Evolutionary conservation across 23 red algal species (phyloP), one percentile per base, ranked within the genome.

Genomic region (Gracilariopsis chorda): DNA sequence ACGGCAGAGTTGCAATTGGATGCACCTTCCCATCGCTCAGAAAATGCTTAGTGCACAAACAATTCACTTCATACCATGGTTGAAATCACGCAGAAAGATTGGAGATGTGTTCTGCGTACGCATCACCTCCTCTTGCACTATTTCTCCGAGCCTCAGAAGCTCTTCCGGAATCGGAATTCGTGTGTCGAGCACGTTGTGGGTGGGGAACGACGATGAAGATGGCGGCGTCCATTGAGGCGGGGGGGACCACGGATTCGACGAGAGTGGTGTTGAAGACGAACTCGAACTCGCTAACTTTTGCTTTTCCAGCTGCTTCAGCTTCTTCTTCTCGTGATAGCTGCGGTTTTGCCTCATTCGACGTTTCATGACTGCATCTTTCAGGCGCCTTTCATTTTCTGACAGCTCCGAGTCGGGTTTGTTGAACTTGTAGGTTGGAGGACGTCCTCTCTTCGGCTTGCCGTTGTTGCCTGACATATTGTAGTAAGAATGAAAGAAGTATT

Each of bases 351-450:
- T 85, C 11, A 79, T 27, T 55, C 95, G 79, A 28, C 95, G 73
- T 55, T 97, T 97, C 48, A 88, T 77, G 45, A 97, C 88, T 52
- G 85, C 64, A 10, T 60, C 76, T 48, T 97, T 97, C 56, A 97
- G 83, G 48, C 87, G 84, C 23, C 90, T 81, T 70, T 97, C 95
- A 45, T 88, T 83, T 55, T 97, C 95, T 17, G 89, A 94, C n/a
- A 97, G 63, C 43, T 93, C 95, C 13, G 77, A 81, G 56, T 97
- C 95, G 2, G 95, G 92, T 48, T 92, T 91, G 62, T 68, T 49
- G 64, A 97, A 93, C 39, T 94, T 76, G 80, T 94, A 97, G 56
- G 80, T 90, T 24, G 89, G 83, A 4, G 95, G 95, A 30, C 95
- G 91, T 11, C 95, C 95, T 47, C 63, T 70, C 34, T 70, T 70